Conservation (phyloP, 2,329 filamentous ascomycete species). For the Calonectria leucothoes region DNA sequence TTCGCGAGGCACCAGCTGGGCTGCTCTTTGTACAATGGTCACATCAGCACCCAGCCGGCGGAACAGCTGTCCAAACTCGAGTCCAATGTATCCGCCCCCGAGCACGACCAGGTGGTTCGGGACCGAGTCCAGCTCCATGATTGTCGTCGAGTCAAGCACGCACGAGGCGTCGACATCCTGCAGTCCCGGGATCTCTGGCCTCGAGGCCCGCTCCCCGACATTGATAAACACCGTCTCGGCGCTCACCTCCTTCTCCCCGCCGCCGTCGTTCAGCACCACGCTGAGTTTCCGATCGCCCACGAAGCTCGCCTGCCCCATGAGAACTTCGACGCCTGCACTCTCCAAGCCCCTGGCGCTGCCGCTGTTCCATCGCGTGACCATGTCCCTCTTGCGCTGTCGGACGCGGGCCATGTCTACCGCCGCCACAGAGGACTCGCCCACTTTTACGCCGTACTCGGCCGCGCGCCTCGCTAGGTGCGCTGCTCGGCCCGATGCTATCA, state of each 20-base stretch:
- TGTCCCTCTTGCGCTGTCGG: slow-evolving; percentile 63
- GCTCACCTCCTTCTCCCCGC: slow-evolving; percentile 46
- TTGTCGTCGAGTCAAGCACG: slow-evolving; percentile 59
- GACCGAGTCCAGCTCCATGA: slow-evolving; percentile 58
- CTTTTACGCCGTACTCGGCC: slow-evolving; percentile 58
- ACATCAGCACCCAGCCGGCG: slow-evolving; percentile 61
- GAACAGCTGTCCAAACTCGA: slow-evolving; percentile 66
- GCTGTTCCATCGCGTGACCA: slow-evolving; percentile 60
- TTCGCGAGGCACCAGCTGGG: slow-evolving; percentile 57
- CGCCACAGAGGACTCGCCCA: slow-evolving; percentile 39
- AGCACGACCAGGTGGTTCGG: slow-evolving; percentile 62
- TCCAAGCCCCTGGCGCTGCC: slow-evolving; percentile 58
- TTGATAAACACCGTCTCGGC: slow-evolving; percentile 59
- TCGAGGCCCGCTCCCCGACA: slow-evolving; percentile 55
- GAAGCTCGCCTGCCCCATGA: slow-evolving; percentile 60
- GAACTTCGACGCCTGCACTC: slow-evolving; percentile 55
- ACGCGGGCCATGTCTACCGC: slow-evolving; percentile 61
- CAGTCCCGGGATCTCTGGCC: slow-evolving; percentile 51
- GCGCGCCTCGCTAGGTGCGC: slow-evolving; percentile 58
- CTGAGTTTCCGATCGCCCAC: slow-evolving; percentile 51
- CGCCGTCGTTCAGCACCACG: slow-evolving; percentile 46
- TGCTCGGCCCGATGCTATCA: slow-evolving; percentile 63
- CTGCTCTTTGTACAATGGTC: slow-evolving; percentile 57
- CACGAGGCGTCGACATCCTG: slow-evolving; percentile 47
- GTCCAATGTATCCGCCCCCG: slow-evolving; percentile 64